Base-by-base conservation (phyloP, 192 early-diverging fungal species). In the Geranomyces variabilis region DNA sequence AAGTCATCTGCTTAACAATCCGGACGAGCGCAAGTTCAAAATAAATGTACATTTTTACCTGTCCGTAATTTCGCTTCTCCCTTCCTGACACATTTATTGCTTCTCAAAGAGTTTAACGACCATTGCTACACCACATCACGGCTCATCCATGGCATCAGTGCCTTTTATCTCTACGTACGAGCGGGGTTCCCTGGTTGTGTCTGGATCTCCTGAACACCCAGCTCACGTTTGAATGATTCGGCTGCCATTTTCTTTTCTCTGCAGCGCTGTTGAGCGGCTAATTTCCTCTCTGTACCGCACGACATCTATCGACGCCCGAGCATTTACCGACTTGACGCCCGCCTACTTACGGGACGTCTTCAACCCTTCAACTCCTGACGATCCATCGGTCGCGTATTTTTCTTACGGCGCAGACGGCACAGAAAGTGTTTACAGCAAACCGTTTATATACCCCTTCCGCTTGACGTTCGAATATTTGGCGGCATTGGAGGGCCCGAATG, bases 41-140 rank as follows among this genome's bases (percentile, higher is more conserved):
- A 57, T 74, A 6, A 59, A 60, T 22, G 71, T 74, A 66, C 14
- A 63, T 9, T 8, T 41, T 41, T 15, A 4, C 17, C 7, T 53
- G n/a, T 53, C 24, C 51, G 6, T n/a, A n/a, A n/a, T 53, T 15
- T 26, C 7, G 19, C 17, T 53, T 17, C 51, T n/a, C 51, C 51
- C 15, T 53, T 3, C 7, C 17, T 53, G 4, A 53, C 51, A 6
- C 17, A 53, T 53, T 53, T 7, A 53, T 53, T 7, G 6, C 7
- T 53, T 26, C 17, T 10, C 58, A 17, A 33, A 78, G n/a, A 89
- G 91, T 14, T 77, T 95, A 43, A 93, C 93, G 1, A 95, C 92
- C 0, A 81, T 95, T 44, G 88, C 87, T 21, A 95, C 93, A 10
- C 93, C 93, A 41, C 93, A 95, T 69, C 89, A 89, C 56, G 93